Conservation (phyloP, 257 asterid species). For the Cynanchum wilfordii region DNA sequence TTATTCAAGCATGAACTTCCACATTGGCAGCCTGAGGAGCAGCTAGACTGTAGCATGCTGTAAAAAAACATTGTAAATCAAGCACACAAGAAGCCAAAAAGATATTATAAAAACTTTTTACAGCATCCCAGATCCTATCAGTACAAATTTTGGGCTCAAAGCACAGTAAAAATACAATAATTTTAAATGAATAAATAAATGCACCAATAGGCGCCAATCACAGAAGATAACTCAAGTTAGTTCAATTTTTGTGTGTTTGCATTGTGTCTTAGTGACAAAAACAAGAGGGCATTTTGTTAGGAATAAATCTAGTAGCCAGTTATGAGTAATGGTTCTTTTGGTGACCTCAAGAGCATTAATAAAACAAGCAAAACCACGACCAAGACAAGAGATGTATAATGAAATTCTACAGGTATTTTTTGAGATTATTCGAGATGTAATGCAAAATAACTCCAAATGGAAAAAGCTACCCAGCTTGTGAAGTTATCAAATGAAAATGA, state of each 20-base stretch:
- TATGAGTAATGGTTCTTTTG: neutral
- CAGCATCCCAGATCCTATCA: neutral
- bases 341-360: neutral
- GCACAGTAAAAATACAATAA: neutral
- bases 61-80: constrained; percentile 23
- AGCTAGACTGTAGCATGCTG: constrained; percentile 86
- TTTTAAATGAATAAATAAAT: neutral
- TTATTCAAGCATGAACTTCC: constrained; percentile 79
- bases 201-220: neutral
- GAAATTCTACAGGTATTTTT: neutral
- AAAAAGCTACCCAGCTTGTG: neutral
- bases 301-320: neutral
- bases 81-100: constrained; percentile 11
- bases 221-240: neutral
- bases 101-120: neutral
- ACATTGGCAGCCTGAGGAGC: constrained; percentile 86
- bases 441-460: neutral
- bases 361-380: neutral
- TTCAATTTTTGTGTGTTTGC: neutral
- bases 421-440: neutral
- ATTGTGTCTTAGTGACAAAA: neutral
- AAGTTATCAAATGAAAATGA: neutral
- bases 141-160: neutral
- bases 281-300: neutral
- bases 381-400: neutral